These are phyloP conservation scores for Debaryomycetaceae sp. DNA, from an alignment of 1,139 yeast genomes.

Conservation along the genomic window DNA sequence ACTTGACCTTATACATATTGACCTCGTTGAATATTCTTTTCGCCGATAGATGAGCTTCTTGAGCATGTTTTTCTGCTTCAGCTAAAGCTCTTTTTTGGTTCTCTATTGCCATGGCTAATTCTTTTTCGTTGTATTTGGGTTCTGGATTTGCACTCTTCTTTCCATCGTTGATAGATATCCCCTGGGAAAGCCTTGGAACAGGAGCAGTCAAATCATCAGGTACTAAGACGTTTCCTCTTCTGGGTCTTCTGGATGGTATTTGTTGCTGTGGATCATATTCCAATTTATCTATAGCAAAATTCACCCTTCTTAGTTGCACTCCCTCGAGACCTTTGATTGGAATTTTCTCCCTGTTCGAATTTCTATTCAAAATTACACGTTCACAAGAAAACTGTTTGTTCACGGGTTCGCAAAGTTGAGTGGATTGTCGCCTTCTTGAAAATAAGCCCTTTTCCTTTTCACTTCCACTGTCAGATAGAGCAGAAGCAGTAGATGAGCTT, in stretches of 20 bases:
- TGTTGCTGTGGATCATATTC: slow-evolving; percentile 89
- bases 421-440: slow-evolving; percentile 10
- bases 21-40: slow-evolving; percentile 66
- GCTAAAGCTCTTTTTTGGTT: slow-evolving; percentile 50
- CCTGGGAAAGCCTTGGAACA: slow-evolving; percentile 61
- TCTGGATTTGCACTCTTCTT: slow-evolving; percentile 14
- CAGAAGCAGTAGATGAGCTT: slow-evolving; percentile 7
- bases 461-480: slow-evolving; percentile 10
- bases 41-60: slow-evolving; percentile 72
- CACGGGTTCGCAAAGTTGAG: not conserved
- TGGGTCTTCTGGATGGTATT: slow-evolving; percentile 84
- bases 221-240: slow-evolving; percentile 72
- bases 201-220: slow-evolving; percentile 67
- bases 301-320: slow-evolving; percentile 58
- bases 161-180: slow-evolving; percentile 48
- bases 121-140: slow-evolving; percentile 45
- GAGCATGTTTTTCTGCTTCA: slow-evolving; percentile 70
- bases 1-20: slow-evolving; percentile 28
- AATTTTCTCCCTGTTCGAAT: slow-evolving; percentile 32
- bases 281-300: slow-evolving; percentile 69
- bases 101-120: slow-evolving; percentile 53
- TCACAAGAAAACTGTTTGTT: not conserved
- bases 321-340: slow-evolving; percentile 36
- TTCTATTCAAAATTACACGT: slow-evolving; percentile 42
- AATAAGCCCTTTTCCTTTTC: slow-evolving; percentile 4